phyloP scores from a whole-genome alignment of 1,139 yeast species.

The Eremothecium coryli region DNA sequence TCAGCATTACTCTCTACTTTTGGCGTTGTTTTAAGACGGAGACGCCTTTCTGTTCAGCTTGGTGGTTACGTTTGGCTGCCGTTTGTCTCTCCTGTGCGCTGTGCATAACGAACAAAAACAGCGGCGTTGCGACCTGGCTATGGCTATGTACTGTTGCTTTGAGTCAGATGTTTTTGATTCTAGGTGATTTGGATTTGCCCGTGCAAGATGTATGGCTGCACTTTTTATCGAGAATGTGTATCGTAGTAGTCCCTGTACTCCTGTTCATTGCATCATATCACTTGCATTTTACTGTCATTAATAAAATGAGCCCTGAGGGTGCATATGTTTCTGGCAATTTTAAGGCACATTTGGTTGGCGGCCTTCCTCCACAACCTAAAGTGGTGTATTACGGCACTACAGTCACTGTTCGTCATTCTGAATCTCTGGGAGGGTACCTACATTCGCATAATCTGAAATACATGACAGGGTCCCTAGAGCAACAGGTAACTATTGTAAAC shows the following conservation, averaged over 20 bases:
- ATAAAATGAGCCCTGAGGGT: slow-evolving; percentile 36
- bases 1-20: slow-evolving; percentile 37
- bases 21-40: slow-evolving; percentile 37
- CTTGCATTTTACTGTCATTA: slow-evolving; percentile 42
- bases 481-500: slow-evolving; percentile 56
- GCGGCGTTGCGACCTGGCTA: slow-evolving; percentile 43
- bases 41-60: slow-evolving; percentile 34
- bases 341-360: slow-evolving; percentile 39
- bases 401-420: slow-evolving; percentile 56
- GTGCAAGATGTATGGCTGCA: slow-evolving; percentile 31
- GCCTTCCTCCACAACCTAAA: slow-evolving; percentile 32
- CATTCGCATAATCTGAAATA: slow-evolving; percentile 56
- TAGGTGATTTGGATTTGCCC: slow-evolving; percentile 47
- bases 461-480: slow-evolving; percentile 48
- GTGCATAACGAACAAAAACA: slow-evolving; percentile 42
- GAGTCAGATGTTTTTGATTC: slow-evolving; percentile 43
- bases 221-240: slow-evolving; percentile 31
- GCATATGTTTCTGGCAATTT: slow-evolving; percentile 48
- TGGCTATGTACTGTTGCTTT: slow-evolving; percentile 42
- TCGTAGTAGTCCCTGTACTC: slow-evolving; percentile 41
- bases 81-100: slow-evolving; percentile 48
- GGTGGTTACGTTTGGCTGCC: slow-evolving; percentile 38
- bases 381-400: slow-evolving; percentile 57
- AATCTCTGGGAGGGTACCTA: slow-evolving; percentile 50
- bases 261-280: slow-evolving; percentile 43